Evolutionary conservation across 2,329 filamentous ascomycete genomes (phyloP).

Genomic region (Ascochyta rabiei): DNA sequence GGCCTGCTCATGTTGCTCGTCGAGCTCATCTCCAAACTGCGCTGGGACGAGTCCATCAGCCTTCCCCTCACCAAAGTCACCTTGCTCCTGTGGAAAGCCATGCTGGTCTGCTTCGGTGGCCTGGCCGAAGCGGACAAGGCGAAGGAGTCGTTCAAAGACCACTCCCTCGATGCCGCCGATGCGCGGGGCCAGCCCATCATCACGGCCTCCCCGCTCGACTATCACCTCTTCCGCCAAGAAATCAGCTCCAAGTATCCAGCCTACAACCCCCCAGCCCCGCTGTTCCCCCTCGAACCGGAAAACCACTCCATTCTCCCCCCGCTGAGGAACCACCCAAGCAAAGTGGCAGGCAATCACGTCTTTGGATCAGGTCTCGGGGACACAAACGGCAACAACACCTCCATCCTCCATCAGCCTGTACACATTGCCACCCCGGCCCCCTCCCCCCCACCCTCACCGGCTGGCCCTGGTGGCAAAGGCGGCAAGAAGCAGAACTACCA

Average conservation of each 20-base stretch:
- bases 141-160: constrained; percentile 73
- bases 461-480: constrained; percentile 81
- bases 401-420: constrained; percentile 92
- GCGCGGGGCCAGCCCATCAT: constrained; percentile 76
- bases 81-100: constrained; percentile 88
- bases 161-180: constrained; percentile 59
- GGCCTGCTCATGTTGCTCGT: constrained; percentile 75
- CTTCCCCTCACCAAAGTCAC: constrained; percentile 66
- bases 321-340: constrained; percentile 73
- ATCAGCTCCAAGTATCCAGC: constrained; percentile 97
- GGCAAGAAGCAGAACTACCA: constrained; percentile 99
- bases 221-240: constrained; percentile 94
- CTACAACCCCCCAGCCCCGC: constrained; percentile 84
- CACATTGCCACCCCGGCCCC: constrained; percentile 98
- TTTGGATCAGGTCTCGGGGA: constrained; percentile 59
- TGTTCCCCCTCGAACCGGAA: constrained; percentile 85
- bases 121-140: constrained; percentile 72
- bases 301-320: constrained; percentile 90
- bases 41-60: constrained; percentile 65
- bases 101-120: constrained; percentile 84
- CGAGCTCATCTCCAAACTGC: constrained; percentile 57
- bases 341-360: constrained; percentile 54
- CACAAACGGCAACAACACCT: constrained; percentile 58
- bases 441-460: constrained; percentile 91
- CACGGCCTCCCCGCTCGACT: constrained; percentile 91